Base-by-base conservation (phyloP, 768 basidiomycete species). In the Podaxis sp. region DNA sequence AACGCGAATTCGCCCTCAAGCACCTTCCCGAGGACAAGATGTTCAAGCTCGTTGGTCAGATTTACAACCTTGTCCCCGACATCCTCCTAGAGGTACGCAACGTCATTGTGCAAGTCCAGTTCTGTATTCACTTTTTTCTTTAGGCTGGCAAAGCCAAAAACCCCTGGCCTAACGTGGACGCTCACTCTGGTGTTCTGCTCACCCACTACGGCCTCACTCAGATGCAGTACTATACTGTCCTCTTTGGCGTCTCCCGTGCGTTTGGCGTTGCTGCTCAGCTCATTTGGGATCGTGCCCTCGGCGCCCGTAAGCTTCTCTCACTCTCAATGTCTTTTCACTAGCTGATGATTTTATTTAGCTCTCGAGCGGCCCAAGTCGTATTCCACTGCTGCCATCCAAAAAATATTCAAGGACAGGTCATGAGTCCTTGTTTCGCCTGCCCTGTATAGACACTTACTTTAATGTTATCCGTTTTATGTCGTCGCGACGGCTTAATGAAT, bases 121-220 rank as follows among this genome's bases (percentile, higher is more conserved):
- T 36, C 40, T 41, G 60, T 33, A 27, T 41, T 65, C 65, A 56
- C 8, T 51, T 5, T 50, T 19, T 52, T 2, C 2, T 41, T 55
- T 54, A 90, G 89, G 91, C 92, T 67, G 92, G 92, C 67, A 94
- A 94, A 76, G 92, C 91, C 17, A 94, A 93, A 84, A 94, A 94
- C 80, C 92, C 92, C 1, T 94, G 91, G 91, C 96, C 96, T 50
- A 98, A 98, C 74, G 96, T 98, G 61, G 96, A 98, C 74, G 94
- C 96, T 55, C 95, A 96, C 80, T 98, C 96, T 15, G 94, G 93
- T 76, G 92, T 86, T 57, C 85, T 96, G 51, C 78, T 96, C 22
- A 89, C 90, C 29, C 80, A 95, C 77, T 95, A 94, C 70, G 93
- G 93, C 54, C 79, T 96, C 59, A 85, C 82, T 65, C 87, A 96